Conservation (phyloP, 805 yeast species). For the Kodamaea leandrae region DNA sequence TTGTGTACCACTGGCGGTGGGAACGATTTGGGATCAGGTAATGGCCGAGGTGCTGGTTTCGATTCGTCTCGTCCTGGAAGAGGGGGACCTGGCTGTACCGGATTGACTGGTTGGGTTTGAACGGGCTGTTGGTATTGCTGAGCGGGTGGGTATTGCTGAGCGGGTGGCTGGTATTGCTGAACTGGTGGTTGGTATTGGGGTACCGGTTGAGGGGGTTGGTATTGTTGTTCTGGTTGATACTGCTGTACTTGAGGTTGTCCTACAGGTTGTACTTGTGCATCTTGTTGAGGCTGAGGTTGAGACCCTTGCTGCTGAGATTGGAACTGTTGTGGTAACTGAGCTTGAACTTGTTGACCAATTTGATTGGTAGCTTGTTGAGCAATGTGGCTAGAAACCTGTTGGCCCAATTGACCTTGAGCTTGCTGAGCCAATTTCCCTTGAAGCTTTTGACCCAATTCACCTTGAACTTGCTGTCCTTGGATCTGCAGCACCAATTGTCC, state of each 20-base stretch:
- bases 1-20: constrained; percentile 44
- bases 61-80: constrained; percentile 9
- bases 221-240: background rate
- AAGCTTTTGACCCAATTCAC: constrained; percentile 3
- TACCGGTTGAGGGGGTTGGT: background rate
- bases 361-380: constrained; percentile 7
- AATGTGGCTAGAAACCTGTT: constrained; percentile 6
- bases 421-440: background rate
- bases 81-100: background rate
- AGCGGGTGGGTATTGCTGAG: no score
- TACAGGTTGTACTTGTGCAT: no score
- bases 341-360: background rate
- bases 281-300: no score
- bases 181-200: background rate
- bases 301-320: no score
- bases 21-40: constrained; percentile 36
- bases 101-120: constrained; percentile 8
- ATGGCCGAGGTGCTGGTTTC: constrained; percentile 14
- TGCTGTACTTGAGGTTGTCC: background rate
- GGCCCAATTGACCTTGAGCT: constrained; percentile 5
- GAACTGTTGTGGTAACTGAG: constrained; percentile 5
- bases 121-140: constrained; percentile 9
- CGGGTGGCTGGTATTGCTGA: no score
- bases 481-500: no score
- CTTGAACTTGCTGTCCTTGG: background rate